Percentiles rank a stretch among this genome's conserved stretches.
Evolutionary conservation across 345 rosid genomes (phyloP).

Genomic region (Punica granatum): DNA sequence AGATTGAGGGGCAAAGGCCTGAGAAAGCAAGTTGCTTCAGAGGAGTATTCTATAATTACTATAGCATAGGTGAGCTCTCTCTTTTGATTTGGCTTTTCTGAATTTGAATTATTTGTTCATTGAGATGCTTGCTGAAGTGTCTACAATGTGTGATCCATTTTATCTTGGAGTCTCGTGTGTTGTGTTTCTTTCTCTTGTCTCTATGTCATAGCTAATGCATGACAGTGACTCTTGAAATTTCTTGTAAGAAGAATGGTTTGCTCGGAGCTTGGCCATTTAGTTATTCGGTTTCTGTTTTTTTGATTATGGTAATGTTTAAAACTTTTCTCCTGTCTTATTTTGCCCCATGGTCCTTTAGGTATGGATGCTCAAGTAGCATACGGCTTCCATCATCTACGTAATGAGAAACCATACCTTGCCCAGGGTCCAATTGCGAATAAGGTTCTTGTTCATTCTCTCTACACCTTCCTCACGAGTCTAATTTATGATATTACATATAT

Average conservation of each 20-base stretch:
- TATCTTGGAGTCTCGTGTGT: neutral
- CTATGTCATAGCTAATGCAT: neutral
- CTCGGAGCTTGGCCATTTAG: neutral
- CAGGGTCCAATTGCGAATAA: conserved; percentile 91
- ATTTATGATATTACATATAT: neutral
- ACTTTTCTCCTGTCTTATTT: neutral
- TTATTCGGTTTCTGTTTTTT: neutral
- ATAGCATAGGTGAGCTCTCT: conserved; percentile 63
- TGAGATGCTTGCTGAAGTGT: neutral
- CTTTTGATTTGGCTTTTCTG: neutral
- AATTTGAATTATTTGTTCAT: neutral
- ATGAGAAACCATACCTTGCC: conserved; percentile 91
- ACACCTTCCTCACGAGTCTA: neutral
- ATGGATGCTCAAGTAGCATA: conserved; percentile 99
- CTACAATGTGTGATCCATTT: neutral
- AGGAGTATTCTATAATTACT: conserved; percentile 93
- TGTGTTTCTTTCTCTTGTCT: neutral
- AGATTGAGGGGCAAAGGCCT: conserved; percentile 52
- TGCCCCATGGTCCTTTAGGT: conserved; percentile 33
- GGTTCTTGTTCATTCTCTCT: conserved; percentile 30
- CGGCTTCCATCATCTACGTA: conserved; percentile 92
- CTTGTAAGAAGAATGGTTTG: neutral
- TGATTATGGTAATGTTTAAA: neutral
- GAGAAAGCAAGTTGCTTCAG: conserved; percentile 48
- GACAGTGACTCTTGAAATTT: neutral